Conservation (phyloP, 768 basidiomycete genomes). For the Symmetrospora coprosmae region DNA sequence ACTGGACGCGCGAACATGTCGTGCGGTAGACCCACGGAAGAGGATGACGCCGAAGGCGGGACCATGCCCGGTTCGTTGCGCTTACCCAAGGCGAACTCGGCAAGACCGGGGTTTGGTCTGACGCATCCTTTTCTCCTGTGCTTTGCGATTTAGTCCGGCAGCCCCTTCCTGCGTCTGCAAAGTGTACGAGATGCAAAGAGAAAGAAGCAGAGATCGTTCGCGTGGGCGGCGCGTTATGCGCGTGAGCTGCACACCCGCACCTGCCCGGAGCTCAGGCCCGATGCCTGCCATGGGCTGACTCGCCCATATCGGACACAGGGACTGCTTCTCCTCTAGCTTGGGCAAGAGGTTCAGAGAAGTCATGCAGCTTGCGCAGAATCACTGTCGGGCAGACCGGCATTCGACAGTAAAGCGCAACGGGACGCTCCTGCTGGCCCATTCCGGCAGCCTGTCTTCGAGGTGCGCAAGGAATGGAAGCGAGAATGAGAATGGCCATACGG, state of each 20-base stretch:
- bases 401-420: background rate
- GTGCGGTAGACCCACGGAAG: slow-evolving; percentile 3
- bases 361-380: background rate
- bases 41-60: slow-evolving; percentile 12
- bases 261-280: background rate
- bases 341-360: slow-evolving; percentile 3
- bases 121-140: too few relatives aligned
- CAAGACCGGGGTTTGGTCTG: background rate
- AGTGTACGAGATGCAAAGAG: slow-evolving; percentile 1
- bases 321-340: background rate
- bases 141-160: background rate
- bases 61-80: background rate
- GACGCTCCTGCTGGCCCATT: background rate
- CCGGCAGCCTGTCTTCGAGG: slow-evolving; percentile 1
- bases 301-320: background rate
- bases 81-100: background rate
- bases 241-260: background rate
- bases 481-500: background rate
- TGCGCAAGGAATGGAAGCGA: background rate
- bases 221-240: background rate
- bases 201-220: background rate
- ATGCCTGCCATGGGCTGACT: background rate
- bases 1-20: slow-evolving; percentile 7
- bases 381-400: background rate
- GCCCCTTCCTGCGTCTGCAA: background rate